These are phyloP conservation scores for Leersia perrieri DNA, from an alignment of 176 grass and related monocot species.

Conservation along the genomic window DNA sequence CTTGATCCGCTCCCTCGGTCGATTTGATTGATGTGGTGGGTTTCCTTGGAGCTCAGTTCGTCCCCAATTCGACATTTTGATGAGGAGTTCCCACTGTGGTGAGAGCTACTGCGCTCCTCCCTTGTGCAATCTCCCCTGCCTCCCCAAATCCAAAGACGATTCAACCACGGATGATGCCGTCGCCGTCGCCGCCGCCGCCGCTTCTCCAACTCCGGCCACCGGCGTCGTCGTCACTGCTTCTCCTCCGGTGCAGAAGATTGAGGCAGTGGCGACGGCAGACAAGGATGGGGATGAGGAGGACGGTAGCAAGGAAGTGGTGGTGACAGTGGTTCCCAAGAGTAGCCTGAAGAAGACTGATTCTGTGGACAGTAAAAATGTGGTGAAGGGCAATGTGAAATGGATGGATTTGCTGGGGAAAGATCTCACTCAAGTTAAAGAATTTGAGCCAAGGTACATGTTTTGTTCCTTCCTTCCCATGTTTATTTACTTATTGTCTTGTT, in stretches of 20 bases:
- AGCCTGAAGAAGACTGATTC: conserved; percentile 62
- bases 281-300: background rate
- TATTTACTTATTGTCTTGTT: background rate
- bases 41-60: conserved; percentile 31
- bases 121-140: conserved; percentile 48
- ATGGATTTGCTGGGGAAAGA: conserved; percentile 90
- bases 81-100: conserved; percentile 76
- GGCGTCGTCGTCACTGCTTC: background rate
- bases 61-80: conserved; percentile 48
- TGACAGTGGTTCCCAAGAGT: conserved; percentile 47
- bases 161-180: background rate
- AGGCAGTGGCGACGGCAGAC: conserved; percentile 18
- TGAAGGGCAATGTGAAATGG: conserved; percentile 87
- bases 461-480: conserved; percentile 5
- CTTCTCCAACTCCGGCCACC: conserved; percentile 3
- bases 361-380: conserved; percentile 18
- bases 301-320: conserved; percentile 7
- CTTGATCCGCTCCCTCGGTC: background rate
- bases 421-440: conserved; percentile 70
- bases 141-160: conserved; percentile 49
- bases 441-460: conserved; percentile 62
- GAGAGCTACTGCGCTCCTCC: conserved; percentile 57
- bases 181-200: conserved; percentile 1
- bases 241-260: conserved; percentile 41
- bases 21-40: conserved; percentile 54